Conservation (phyloP, 148 eudicot genomes). For the Spergularia marina region DNA sequence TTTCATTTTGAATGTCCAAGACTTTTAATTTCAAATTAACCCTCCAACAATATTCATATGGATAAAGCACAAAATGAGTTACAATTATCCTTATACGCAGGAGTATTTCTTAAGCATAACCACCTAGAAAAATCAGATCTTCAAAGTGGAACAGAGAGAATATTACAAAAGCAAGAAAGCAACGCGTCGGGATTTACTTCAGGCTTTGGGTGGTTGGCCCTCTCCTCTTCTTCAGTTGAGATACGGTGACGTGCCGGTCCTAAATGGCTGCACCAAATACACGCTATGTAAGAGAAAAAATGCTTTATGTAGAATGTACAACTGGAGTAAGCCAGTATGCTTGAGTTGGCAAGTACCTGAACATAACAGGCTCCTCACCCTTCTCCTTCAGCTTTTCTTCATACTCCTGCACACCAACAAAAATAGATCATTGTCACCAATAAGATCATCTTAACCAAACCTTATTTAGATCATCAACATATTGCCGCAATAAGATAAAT, state of each 20-base stretch:
- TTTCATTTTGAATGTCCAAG: not conserved
- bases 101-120: constrained; percentile 10
- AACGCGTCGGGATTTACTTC: constrained; percentile 51
- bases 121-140: constrained; percentile 14
- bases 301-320: not conserved
- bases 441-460: not conserved
- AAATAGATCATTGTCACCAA: constrained; percentile 4
- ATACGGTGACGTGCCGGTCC: constrained; percentile 74
- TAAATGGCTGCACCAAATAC: constrained; percentile 69
- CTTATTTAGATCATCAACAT: not conserved
- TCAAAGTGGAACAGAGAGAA: constrained; percentile 20
- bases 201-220: constrained; percentile 74
- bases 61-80: not conserved
- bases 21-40: not conserved
- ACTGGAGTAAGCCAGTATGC: not conserved
- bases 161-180: constrained; percentile 13
- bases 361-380: constrained; percentile 97
- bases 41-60: not conserved
- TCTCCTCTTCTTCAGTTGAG: constrained; percentile 81
- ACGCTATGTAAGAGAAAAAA: constrained; percentile 18
- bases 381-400: constrained; percentile 89
- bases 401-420: constrained; percentile 60
- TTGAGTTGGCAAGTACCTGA: constrained; percentile 48
- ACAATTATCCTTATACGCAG: not conserved
- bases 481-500: not conserved